Base-by-base conservation (phyloP, 169 alveolate species). In the Theileria equi region DNA sequence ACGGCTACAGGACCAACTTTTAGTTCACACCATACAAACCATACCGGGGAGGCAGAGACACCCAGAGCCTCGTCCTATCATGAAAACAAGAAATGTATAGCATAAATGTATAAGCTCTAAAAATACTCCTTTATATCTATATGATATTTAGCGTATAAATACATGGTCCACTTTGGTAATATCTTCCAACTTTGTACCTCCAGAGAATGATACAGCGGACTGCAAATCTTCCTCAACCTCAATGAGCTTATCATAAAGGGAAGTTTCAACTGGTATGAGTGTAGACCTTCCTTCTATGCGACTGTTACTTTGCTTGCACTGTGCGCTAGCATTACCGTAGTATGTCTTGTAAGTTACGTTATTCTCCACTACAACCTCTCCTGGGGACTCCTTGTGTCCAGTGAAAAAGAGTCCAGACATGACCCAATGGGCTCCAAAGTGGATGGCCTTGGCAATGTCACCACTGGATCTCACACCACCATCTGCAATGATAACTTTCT, bases 381-480 rank as follows among this genome's bases (percentile, higher is more conserved):
- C 98, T 13, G 98, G 97, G 21, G 96, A 80, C 80, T 95, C 98
- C 45, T 82, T 91, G 47, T 95, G 92, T 11, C 98, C 97, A 5
- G 96, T 93, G 48, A 92, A 70, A 49, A 92, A 72, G 45, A 91
- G 89, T 5, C 98, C 98, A 19, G 90, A 74, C 98, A 95, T 95
- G 17, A 94, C 97, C 53, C 92, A 76, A 69, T 91, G 90, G 28
- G 97, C 98, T 26, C 98, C 98, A 36, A 91, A 89, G 88, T 53
- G 93, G 73, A 70, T 35, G 17, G 91, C 96, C 88, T 95, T 94
- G 44, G 93, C 92, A 55, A 95, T 92, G 73, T 95, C 96, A 8
- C 98, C 98, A 4, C 95, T 88, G 43, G 73, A 77, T 63, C 89
- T 86, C 29, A 93, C 90, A 26, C 98, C 98, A 11, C 98, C 98